Conservation (phyloP, 306 rosid species). For the Vachellia pachyceras region DNA sequence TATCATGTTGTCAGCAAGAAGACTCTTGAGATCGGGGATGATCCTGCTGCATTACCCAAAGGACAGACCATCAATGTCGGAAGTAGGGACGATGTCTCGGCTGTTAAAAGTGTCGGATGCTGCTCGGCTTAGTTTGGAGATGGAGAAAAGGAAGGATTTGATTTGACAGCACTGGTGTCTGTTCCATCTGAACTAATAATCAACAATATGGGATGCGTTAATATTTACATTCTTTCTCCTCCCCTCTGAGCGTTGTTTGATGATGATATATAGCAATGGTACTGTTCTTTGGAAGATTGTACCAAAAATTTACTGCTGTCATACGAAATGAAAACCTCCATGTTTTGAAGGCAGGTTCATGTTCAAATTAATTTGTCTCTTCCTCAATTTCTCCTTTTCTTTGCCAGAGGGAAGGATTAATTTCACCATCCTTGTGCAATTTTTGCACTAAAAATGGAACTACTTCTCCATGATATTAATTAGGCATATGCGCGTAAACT, state of each 20-base stretch:
- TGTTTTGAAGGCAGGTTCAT: conserved; percentile 6
- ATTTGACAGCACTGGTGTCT: conserved; percentile 17
- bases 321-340: neutral
- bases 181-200: conserved; percentile 32
- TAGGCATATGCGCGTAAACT: neutral
- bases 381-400: neutral
- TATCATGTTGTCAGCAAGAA: conserved; percentile 74
- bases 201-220: conserved; percentile 39
- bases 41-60: conserved; percentile 74
- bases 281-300: conserved; percentile 26
- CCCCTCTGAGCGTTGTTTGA: conserved; percentile 35
- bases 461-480: neutral
- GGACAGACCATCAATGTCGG: conserved; percentile 83
- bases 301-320: conserved; percentile 29
- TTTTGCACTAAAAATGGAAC: neutral
- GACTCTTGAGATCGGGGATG: conserved; percentile 82
- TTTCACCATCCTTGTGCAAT: neutral
- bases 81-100: conserved; percentile 76
- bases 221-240: conserved; percentile 20
- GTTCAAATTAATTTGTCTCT: neutral
- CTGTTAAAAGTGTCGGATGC: conserved; percentile 72
- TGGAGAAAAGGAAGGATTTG: conserved; percentile 5
- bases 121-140: conserved; percentile 80
- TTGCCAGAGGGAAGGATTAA: neutral
- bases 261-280: conserved; percentile 37